Evolutionary conservation across 768 basidiomycete genomes (phyloP).

Genomic region (Royoungia palumana): DNA sequence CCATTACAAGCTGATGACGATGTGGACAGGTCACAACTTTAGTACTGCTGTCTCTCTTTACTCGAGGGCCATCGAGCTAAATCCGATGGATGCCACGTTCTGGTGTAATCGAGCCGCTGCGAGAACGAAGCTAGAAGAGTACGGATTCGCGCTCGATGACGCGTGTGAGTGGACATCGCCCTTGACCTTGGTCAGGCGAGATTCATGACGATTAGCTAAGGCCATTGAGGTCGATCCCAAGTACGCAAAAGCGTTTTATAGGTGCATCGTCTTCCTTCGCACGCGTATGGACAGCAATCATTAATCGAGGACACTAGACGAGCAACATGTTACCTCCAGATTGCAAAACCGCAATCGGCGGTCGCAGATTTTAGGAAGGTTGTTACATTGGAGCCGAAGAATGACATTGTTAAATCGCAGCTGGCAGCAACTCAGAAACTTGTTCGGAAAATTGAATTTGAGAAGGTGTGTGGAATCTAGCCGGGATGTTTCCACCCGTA

Average conservation of each 20-base stretch:
- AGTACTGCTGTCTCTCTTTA: slow-evolving; percentile 74
- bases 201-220: slow-evolving; percentile 47
- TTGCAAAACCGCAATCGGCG: slow-evolving; percentile 82
- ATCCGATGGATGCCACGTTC: slow-evolving; percentile 83
- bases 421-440: slow-evolving; percentile 88
- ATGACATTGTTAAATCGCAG: slow-evolving; percentile 76
- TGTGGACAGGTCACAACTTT: slow-evolving; percentile 66
- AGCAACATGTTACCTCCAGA: slow-evolving; percentile 87
- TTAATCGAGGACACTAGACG: slow-evolving; percentile 47
- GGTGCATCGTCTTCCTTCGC: slow-evolving; percentile 40
- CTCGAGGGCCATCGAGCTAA: slow-evolving; percentile 78
- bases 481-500: background rate
- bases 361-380: slow-evolving; percentile 87
- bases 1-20: slow-evolving; percentile 1
- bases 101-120: slow-evolving; percentile 96
- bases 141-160: slow-evolving; percentile 88
- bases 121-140: slow-evolving; percentile 90
- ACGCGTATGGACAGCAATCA: background rate
- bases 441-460: slow-evolving; percentile 84
- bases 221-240: slow-evolving; percentile 86
- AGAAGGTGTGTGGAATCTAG: slow-evolving; percentile 64
- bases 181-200: slow-evolving; percentile 11
- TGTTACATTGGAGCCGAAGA: slow-evolving; percentile 79
- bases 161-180: slow-evolving; percentile 55
- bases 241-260: slow-evolving; percentile 88